Base-by-base conservation (phyloP, 2,329 filamentous ascomycete genomes). In the Fusarium lateritium region DNA sequence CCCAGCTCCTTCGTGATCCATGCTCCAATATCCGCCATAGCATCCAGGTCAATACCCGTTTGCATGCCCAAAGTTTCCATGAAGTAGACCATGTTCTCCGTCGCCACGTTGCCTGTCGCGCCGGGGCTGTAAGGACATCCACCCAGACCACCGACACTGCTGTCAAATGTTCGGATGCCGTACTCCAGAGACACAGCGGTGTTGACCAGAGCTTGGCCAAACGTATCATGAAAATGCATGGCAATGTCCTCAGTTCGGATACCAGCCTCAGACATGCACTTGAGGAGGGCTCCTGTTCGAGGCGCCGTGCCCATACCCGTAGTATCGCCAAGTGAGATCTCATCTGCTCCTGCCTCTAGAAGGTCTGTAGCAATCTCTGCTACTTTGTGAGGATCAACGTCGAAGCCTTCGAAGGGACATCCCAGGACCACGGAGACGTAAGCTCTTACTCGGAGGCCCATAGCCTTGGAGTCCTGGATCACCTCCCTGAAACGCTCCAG, bases 221-320 rank as follows among this genome's bases (percentile, higher is more conserved):
- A 95, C 2, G 94, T 97, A 76, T 97, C 93, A 78, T 97, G 94
- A 75, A 97, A 95, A 79, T 97, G 94, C 81, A 94, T 89, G 0
- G 92, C 92, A 13, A 97, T 80, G 73, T 92, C 90, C 72, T 90
- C 88, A 56, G 85, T 86, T 21, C 90, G 85, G 19, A 97, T 85
- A 1, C 90, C 91, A 3, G 91, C 91, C 2, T 88, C 86, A 10
- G 84, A 79, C 79, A 94, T 81, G 57, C 89, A 89, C 67, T 85
- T 85, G 60, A 94, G 82, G 46, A 94, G 81, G 57, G 88, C 86
- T 56, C 84, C 82, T 4, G 91, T 93, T 57, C 88, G 83, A 19
- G 89, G 90, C n/a, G 89, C 90, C 0, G 93, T 97, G 33, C 94
- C 94, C 87, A 97, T 94, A 19, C 94, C 94, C 0, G 94, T 95